These are phyloP conservation scores for Backusella liffmaniae DNA, from an alignment of 192 early-diverging fungal species.

Conservation along the genomic window DNA sequence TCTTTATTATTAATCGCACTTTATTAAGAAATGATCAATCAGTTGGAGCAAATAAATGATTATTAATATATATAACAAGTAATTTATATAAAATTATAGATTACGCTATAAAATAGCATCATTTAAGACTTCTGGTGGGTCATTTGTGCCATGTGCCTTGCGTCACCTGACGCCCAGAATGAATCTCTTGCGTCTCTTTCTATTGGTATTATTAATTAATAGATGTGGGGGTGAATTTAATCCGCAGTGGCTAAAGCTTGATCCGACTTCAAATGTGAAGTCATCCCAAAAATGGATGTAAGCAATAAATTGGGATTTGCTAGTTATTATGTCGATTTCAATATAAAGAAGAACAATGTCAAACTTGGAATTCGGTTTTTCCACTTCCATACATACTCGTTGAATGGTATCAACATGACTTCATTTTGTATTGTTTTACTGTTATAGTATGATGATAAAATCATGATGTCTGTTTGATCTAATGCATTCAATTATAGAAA, in stretches of 20 bases:
- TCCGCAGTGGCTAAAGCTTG: not conserved
- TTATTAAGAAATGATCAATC: not conserved
- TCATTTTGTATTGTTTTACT: not conserved
- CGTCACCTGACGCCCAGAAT: not conserved
- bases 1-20: too few relatives aligned
- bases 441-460: not conserved
- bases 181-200: not conserved
- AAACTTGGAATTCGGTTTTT: not conserved
- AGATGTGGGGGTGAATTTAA: not conserved
- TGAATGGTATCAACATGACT: not conserved
- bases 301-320: not conserved
- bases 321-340: too few relatives aligned
- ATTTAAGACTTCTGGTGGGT: not conserved
- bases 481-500: too few relatives aligned
- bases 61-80: not conserved
- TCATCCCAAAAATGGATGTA: not conserved
- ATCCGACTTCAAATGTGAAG: conserved; percentile 1
- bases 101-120: not conserved
- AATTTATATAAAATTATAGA: not conserved
- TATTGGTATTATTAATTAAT: not conserved
- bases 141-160: not conserved
- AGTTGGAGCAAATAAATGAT: not conserved
- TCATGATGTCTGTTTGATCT: not conserved
- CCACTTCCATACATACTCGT: not conserved
- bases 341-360: not conserved